Evolutionary conservation across 805 yeast species (phyloP).

Genomic region (Priceomyces carsonii): DNA sequence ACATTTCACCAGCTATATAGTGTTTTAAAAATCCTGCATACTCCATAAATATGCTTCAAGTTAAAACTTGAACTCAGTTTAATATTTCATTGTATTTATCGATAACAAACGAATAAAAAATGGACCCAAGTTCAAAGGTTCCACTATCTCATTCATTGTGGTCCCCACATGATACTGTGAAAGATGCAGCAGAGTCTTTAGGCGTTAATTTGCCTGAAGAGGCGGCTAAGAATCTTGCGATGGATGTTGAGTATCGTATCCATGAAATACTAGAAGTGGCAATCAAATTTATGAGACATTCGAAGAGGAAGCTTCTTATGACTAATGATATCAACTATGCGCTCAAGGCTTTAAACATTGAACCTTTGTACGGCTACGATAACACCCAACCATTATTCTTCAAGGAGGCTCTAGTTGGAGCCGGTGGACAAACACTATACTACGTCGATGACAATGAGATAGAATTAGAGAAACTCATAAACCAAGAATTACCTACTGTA

Average conservation of each 20-base stretch:
- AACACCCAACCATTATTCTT: constrained; percentile 69
- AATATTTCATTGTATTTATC: too few species aligned
- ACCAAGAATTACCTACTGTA: constrained; percentile 92
- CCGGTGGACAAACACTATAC: constrained; percentile 88
- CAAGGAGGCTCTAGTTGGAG: constrained; percentile 82
- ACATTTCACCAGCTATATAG: too few species aligned
- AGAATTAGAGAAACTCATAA: constrained; percentile 89
- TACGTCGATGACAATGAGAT: constrained; percentile 91
- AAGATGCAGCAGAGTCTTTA: constrained; percentile 90
- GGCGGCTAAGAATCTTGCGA: constrained; percentile 90
- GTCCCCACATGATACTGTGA: constrained; percentile 97
- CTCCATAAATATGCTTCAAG: too few species aligned
- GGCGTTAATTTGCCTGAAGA: constrained; percentile 88
- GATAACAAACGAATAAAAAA: too few species aligned
- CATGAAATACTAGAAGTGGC: constrained; percentile 96
- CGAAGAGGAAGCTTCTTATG: constrained; percentile 77
- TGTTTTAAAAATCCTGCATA: too few species aligned
- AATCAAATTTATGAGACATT: constrained; percentile 91
- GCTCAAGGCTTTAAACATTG: constrained; percentile 81
- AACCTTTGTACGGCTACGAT: constrained; percentile 90
- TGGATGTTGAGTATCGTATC: constrained; percentile 98
- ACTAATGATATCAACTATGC: constrained; percentile 84
- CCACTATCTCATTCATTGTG: constrained; percentile 87
- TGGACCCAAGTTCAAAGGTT: constrained; percentile 43
- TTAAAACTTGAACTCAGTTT: too few species aligned